Evolutionary conservation across 108 stramenopile genomes (phyloP).

Genomic region (Mayamaea pseudoterrestris): DNA sequence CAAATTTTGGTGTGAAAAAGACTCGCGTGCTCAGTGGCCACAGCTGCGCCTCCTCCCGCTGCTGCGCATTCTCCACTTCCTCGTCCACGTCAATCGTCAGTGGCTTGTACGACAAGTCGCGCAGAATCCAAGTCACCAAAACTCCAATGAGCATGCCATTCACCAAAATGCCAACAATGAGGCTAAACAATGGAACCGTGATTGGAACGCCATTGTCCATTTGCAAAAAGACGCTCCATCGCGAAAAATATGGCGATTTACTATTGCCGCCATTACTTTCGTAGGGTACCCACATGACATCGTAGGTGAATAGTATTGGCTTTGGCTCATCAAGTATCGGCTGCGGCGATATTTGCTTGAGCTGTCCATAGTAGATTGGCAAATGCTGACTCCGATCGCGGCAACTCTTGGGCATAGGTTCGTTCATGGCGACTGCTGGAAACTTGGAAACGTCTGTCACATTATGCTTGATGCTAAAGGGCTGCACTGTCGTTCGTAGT

Average conservation of each 20-base stretch:
- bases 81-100: not conserved
- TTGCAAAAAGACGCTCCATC: not conserved
- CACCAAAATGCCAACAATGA: not conserved
- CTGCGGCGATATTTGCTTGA: not conserved
- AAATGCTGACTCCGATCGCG: not conserved
- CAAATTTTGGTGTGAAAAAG: not conserved
- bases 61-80: not conserved
- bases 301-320: conserved; percentile 1
- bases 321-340: not conserved
- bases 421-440: not conserved
- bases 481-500: not conserved
- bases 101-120: conserved; percentile 7
- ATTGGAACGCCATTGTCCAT: conserved; percentile 4
- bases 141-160: not conserved
- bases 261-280: no score
- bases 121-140: not conserved
- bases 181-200: not conserved
- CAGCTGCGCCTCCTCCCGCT: not conserved
- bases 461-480: not conserved
- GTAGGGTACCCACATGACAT: conserved; percentile 3
- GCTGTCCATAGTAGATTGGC: not conserved
- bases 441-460: not conserved
- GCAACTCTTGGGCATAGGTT: not conserved
- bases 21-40: conserved; percentile 1
- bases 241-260: not conserved